Percentiles rank a stretch among this genome's conserved stretches.
Evolutionary conservation across 2,329 filamentous ascomycete species (phyloP).

Genomic region (Verticillium dahliae): DNA sequence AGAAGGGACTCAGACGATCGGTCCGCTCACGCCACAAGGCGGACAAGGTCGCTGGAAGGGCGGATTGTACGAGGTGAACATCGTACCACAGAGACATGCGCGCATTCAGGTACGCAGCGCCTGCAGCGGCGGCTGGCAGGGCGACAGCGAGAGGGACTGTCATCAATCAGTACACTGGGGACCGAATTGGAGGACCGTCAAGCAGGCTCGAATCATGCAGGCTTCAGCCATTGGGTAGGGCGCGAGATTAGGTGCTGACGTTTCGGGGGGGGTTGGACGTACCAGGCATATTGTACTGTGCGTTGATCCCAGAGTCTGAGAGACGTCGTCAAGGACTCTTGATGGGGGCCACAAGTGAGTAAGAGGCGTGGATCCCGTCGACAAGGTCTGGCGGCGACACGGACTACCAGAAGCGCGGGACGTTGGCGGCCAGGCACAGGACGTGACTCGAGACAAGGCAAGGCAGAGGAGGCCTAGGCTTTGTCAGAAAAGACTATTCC

Average conservation of each 20-base stretch:
- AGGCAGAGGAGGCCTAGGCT: not conserved
- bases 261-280: not conserved
- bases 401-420: not conserved
- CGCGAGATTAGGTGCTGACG: not conserved
- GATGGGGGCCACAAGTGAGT: not conserved
- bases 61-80: conserved; percentile 47
- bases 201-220: not conserved
- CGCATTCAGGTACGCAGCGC: conserved; percentile 74
- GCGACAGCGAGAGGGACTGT: conserved; percentile 47
- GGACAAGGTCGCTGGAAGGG: conserved; percentile 37
- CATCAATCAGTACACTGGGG: not conserved
- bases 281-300: not conserved
- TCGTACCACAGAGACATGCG: conserved; percentile 63
- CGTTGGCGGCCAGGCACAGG: not conserved
- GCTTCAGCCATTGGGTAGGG: not conserved
- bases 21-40: conserved; percentile 40
- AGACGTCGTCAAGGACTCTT: not conserved
- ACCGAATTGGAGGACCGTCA: not conserved
- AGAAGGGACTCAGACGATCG: conserved; percentile 67
- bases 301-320: not conserved
- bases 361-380: not conserved
- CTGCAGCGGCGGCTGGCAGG: conserved; percentile 56
- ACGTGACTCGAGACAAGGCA: not conserved
- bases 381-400: not conserved
- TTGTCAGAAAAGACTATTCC: not conserved